Evolutionary conservation across 129 eudicot species (phyloP), one percentile per base, ranked within the genome.

Genomic region (Saussurea involucrata): DNA sequence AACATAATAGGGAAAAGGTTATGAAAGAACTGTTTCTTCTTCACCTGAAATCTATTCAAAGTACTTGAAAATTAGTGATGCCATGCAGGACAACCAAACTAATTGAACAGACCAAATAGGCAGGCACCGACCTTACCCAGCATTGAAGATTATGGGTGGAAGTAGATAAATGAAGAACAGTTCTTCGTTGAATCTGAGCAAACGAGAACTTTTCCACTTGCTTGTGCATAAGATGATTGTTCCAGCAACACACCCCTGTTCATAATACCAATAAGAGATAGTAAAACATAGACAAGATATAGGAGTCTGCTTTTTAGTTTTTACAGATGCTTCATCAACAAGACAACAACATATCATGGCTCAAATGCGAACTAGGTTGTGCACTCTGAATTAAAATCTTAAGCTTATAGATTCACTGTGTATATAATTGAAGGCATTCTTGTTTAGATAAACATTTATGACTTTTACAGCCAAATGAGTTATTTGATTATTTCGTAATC

Each of bases 81-180:
- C 49, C 55, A 13, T 5, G 55, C 2, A 81, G 25, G 10, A 27
- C 24, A 74, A 69, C 2, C 4, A 53, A 68, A 18, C 74, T 37
- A 17, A 32, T 15, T 49, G 69, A 31, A 68, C 6, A 66, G 53
- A 27, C 78, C 33, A 40, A 60, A 65, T 27, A 53, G 32, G 64
- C 4, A 64, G 70, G 61, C 65, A 74, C 36, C 40, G 24, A 69
- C 70, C 85, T 88, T 82, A 93, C 98, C 98, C 98, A 57, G 98
- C 98, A 88, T 93, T 93, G 69, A 93, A 93, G 31, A 93, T 90
- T 34, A 93, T 93, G 0, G 98, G 98, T 18, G 98, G 98, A 71
- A 93, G 90, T 15, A 93, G 92, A 82, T 93, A 93, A 12, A 93
- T 90, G 73, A 93, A 93, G 88, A 93, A 93, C 71, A 93, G 60